Evolutionary conservation across 192 early-diverging fungal genomes (phyloP), one percentile per base, ranked within the genome.

Genomic region (Linnemannia hyalina): DNA sequence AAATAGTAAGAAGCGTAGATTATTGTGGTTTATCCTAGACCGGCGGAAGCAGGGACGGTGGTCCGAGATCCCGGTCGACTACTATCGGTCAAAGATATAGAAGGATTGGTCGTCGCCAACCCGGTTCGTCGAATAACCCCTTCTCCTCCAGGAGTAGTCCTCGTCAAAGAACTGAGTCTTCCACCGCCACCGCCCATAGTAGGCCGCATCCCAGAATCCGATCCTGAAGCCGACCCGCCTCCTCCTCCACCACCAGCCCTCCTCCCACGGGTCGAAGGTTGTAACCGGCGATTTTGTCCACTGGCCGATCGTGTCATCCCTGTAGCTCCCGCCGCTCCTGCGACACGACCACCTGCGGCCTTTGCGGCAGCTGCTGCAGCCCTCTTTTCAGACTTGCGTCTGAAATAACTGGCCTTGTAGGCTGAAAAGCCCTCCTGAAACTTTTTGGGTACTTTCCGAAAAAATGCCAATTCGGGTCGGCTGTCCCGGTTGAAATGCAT

Each of bases 341-440:
- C 13, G 15, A 13, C 29, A 32, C 60, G 13, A 3, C 81, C 76
- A 23, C 76, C 63, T 68, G 60, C 38, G 29, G 82, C 82, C 7
- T 38, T 74, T 26, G 78, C 71, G 0, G 71, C 70, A 2, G 78
- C 78, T 0, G 78, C 78, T 6, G 83, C 80, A 32, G 82, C 89
- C 26, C 81, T 72, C 35, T 88, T 84, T 65, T 88, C 90, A n/a
- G 83, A 88, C 57, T 85, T 89, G n/a, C 90, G 77, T 44, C 52
- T 81, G 44, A 90, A 84, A 71, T 92, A 92, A n/a, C 88, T 89
- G 22, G 88, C 80, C 70, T 89, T 81, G 80, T 92, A 92, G 26
- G 82, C 68, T 0, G 82, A 81, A 68, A 92, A 93, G 3, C 91
- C 92, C 36, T 93, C 92, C 68, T 92, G 91, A 60, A 93, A 89